Evolutionary conservation across 2,329 filamentous ascomycete genomes (phyloP).

Genomic region (Paracoccidioides lutzii): DNA sequence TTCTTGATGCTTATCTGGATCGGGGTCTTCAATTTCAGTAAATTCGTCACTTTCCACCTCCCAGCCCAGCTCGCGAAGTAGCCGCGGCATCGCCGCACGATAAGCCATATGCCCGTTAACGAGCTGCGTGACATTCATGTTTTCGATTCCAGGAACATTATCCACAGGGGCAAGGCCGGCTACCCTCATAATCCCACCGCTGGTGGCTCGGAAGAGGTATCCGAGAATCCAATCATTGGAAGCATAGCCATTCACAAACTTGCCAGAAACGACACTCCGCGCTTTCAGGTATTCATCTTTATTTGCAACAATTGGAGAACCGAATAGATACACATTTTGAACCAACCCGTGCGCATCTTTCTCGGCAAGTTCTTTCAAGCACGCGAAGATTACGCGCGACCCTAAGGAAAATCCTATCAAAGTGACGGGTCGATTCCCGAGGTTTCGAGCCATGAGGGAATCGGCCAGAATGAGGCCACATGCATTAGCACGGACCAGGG

Average conservation of each 20-base stretch:
- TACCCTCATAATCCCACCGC: conserved; percentile 77
- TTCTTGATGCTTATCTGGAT: conserved; percentile 81
- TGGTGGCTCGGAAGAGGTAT: conserved; percentile 89
- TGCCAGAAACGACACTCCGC: conserved; percentile 73
- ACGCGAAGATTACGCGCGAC: conserved; percentile 82
- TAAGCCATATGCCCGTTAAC: conserved; percentile 96
- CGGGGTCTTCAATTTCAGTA: conserved; percentile 89
- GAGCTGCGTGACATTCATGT: conserved; percentile 71
- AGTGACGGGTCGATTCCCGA: conserved; percentile 83
- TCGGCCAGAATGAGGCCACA: conserved; percentile 89
- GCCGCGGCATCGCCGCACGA: conserved; percentile 74
- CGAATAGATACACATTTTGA: conserved; percentile 92
- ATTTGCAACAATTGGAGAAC: conserved; percentile 81
- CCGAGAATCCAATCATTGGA: conserved; percentile 93
- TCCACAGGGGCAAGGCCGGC: conserved; percentile 72
- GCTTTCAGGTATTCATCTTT: conserved; percentile 76
- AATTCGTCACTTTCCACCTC: conserved; percentile 87
- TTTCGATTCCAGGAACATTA: conserved; percentile 68
- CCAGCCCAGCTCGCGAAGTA: conserved; percentile 83
- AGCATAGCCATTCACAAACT: conserved; percentile 89
- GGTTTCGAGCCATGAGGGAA: conserved; percentile 78
- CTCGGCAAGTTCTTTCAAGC: conserved; percentile 70
- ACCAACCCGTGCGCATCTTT: conserved; percentile 76
- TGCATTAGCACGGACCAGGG: conserved; percentile 73
- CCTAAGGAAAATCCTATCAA: conserved; percentile 91